Conservation (phyloP, 2,329 filamentous ascomycete species). For the Penicillium sp. region DNA sequence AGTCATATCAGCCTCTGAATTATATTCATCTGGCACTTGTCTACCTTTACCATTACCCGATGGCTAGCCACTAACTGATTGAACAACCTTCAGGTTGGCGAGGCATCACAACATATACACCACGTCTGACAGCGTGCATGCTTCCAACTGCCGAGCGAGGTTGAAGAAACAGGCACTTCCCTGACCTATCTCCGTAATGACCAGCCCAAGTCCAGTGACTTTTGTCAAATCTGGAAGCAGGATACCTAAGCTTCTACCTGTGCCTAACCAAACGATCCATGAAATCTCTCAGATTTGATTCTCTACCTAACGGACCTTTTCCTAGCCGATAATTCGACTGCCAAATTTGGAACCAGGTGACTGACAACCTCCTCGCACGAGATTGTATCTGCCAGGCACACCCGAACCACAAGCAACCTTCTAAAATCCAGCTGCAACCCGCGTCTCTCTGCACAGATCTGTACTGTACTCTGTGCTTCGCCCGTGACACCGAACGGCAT, state of each 20-base stretch:
- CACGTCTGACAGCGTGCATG: conserved; percentile 1
- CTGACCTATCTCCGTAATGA: not conserved
- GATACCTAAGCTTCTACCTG: too few species aligned
- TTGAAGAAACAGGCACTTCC: not conserved
- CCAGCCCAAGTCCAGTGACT: not conserved
- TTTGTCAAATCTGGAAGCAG: too few species aligned
- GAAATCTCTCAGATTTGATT: too few species aligned
- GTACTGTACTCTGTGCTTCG: conserved; percentile 8
- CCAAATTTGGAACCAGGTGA: too few species aligned
- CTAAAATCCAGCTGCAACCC: conserved; percentile 18
- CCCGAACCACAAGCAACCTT: not conserved
- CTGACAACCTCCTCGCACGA: not conserved
- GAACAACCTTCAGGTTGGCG: not conserved
- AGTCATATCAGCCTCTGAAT: too few species aligned
- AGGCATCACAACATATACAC: not conserved
- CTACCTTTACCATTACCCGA: too few species aligned
- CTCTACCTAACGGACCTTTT: not conserved
- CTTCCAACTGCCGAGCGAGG: not conserved
- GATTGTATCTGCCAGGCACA: conserved; percentile 7
- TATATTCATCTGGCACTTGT: too few species aligned
- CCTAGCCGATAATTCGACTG: not conserved
- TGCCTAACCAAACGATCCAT: too few species aligned
- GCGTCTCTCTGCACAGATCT: conserved; percentile 15
- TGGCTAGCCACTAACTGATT: not conserved
- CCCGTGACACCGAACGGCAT: conserved; percentile 11